These are phyloP conservation scores for Kwoniella shivajii DNA, from an alignment of 1,284 basidiomycete genomes.

Conservation along the genomic window DNA sequence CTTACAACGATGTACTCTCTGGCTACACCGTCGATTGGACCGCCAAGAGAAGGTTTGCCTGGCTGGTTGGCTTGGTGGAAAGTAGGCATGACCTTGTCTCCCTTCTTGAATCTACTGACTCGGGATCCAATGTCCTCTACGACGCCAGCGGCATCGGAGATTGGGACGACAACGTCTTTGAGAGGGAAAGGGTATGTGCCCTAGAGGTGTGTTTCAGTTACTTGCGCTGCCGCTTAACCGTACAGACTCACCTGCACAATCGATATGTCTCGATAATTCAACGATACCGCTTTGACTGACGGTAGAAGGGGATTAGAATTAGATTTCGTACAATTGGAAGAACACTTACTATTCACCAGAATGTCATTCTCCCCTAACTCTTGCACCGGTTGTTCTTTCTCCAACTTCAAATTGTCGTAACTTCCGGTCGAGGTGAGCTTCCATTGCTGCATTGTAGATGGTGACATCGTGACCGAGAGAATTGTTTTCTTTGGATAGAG, in stretches of 20 bases:
- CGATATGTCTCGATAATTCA: conserved; percentile 26
- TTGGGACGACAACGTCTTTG: conserved; percentile 12
- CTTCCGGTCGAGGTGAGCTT: conserved; percentile 4
- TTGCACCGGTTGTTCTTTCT: conserved; percentile 10
- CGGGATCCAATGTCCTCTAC: conserved; percentile 10
- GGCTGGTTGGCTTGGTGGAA: conserved; percentile 12
- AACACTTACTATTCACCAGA: conserved; percentile 13
- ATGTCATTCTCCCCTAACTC: conserved; percentile 18
- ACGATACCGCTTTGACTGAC: conserved; percentile 24
- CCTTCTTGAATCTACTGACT: conserved; percentile 16
- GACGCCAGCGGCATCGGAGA: conserved; percentile 17
- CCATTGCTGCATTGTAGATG: conserved; percentile 14
- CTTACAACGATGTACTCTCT: conserved; percentile 9
- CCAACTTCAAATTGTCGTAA: conserved; percentile 13
- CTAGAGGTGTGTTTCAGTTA: no score
- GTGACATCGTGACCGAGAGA: background rate
- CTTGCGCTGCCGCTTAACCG: no score
- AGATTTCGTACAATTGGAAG: background rate
- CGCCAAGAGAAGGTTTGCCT: conserved; percentile 12
- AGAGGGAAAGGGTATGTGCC: conserved; percentile 16
- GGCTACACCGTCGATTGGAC: conserved; percentile 12
- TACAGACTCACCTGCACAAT: conserved; percentile 14
- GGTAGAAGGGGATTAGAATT: background rate
- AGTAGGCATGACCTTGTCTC: conserved; percentile 15
- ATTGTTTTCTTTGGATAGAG: no score